A percentile compares a stretch with the other conserved stretches of the same genome.
Conservation (phyloP, 2,329 filamentous ascomycete species). For the Penicillium decumbens region DNA sequence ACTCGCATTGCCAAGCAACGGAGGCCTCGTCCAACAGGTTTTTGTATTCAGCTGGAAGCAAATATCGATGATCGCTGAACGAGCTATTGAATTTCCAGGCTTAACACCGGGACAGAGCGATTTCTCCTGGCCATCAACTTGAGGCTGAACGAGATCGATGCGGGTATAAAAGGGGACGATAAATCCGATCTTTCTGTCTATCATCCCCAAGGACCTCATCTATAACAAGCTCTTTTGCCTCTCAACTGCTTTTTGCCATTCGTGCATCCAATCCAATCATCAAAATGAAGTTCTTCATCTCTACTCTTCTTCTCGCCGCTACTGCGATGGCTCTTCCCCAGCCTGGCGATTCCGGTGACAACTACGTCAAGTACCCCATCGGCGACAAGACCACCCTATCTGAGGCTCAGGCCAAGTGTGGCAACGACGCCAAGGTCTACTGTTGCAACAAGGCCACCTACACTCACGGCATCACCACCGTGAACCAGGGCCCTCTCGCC, state of each 20-base stretch:
- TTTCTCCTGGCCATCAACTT: too few relatives aligned
- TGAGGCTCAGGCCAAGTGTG: conserved; percentile 25
- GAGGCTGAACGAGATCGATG: not conserved
- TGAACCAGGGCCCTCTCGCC: conserved; percentile 20
- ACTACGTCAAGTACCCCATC: conserved; percentile 16
- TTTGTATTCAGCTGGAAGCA: not conserved
- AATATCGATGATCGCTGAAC: conserved; percentile 1
- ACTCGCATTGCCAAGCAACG: not conserved
- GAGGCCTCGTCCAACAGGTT: not conserved
- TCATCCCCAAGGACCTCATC: conserved; percentile 10
- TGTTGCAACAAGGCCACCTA: conserved; percentile 32
- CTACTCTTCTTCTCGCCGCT: conserved; percentile 23
- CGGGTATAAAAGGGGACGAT: conserved; percentile 22
- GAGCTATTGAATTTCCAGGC: conserved; percentile 6
- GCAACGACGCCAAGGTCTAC: conserved; percentile 21
- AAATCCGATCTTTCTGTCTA: conserved; percentile 1
- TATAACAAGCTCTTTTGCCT: conserved; percentile 1
- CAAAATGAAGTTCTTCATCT: conserved; percentile 29
- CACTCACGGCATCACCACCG: conserved; percentile 18
- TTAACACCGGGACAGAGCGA: not conserved
- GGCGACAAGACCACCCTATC: conserved; percentile 13
- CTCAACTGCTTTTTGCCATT: conserved; percentile 1
- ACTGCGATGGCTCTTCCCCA: conserved; percentile 22
- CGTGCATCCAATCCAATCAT: conserved; percentile 4
- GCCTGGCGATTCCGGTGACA: conserved; percentile 5